Evolutionary conservation across 768 basidiomycete genomes (phyloP).

Genomic region (Gymnopilus junonius): DNA sequence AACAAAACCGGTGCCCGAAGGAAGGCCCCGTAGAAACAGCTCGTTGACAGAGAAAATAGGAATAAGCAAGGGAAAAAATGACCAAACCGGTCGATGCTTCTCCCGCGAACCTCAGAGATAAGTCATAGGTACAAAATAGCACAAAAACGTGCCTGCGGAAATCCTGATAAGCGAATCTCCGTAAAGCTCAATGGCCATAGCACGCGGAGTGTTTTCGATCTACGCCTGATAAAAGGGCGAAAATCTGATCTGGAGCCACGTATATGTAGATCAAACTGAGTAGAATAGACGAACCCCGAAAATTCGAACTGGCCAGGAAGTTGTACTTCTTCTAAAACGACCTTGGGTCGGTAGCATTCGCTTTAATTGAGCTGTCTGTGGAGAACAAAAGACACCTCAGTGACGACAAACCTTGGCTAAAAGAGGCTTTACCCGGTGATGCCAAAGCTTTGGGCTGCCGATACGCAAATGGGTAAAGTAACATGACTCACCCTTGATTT

Average conservation of each 20-base stretch:
- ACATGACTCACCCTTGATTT: background rate
- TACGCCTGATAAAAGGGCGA: background rate
- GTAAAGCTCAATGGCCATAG: background rate
- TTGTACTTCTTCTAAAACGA: constrained; percentile 1
- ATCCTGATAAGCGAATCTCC: constrained; percentile 8
- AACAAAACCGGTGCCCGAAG: background rate
- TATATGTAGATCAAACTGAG: background rate
- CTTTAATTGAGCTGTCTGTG: background rate
- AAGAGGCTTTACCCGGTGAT: background rate
- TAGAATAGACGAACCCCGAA: background rate
- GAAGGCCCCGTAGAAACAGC: background rate
- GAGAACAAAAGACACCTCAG: background rate
- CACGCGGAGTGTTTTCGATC: background rate
- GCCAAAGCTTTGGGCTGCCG: background rate
- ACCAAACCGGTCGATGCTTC: background rate
- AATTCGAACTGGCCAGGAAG: background rate
- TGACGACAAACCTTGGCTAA: background rate
- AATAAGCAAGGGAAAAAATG: background rate
- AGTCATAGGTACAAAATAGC: background rate
- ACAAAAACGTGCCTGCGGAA: constrained; percentile 1
- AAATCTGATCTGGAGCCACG: background rate
- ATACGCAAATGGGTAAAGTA: background rate
- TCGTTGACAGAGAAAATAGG: background rate
- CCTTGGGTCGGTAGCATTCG: background rate
- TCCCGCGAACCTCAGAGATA: constrained; percentile 16